phyloP scores from a whole-genome alignment of 169 alveolate genomes.

The Plasmodium gaboni region DNA sequence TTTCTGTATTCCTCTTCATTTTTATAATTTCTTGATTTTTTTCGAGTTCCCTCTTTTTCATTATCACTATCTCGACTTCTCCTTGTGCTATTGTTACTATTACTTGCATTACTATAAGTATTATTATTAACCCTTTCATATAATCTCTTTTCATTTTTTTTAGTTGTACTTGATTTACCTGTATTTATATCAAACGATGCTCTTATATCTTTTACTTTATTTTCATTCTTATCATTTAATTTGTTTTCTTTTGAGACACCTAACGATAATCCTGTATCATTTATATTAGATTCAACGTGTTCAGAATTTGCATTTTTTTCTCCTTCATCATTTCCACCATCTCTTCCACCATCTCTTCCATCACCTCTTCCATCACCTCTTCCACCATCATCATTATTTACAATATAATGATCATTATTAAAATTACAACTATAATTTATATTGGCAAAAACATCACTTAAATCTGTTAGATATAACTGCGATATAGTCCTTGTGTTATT shows the following conservation, averaged over 20 bases:
- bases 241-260: background rate
- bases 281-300: background rate
- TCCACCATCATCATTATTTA: background rate
- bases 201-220: background rate
- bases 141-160: conserved; percentile 50
- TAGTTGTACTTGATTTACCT: conserved; percentile 8
- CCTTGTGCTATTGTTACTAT: conserved; percentile 36
- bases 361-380: too few relatives aligned
- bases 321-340: background rate
- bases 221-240: background rate
- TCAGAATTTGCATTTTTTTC: conserved; percentile 1
- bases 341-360: too few relatives aligned
- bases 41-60: conserved; percentile 31
- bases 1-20: background rate
- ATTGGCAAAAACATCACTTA: background rate
- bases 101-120: conserved; percentile 23
- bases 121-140: conserved; percentile 30
- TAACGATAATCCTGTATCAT: background rate
- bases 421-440: background rate
- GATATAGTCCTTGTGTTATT: background rate
- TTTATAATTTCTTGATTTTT: conserved; percentile 31
- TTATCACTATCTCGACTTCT: conserved; percentile 18
- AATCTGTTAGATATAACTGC: background rate
- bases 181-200: background rate
- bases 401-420: background rate